Conservation (phyloP, 148 eudicot species). For the Cornus suecica region DNA sequence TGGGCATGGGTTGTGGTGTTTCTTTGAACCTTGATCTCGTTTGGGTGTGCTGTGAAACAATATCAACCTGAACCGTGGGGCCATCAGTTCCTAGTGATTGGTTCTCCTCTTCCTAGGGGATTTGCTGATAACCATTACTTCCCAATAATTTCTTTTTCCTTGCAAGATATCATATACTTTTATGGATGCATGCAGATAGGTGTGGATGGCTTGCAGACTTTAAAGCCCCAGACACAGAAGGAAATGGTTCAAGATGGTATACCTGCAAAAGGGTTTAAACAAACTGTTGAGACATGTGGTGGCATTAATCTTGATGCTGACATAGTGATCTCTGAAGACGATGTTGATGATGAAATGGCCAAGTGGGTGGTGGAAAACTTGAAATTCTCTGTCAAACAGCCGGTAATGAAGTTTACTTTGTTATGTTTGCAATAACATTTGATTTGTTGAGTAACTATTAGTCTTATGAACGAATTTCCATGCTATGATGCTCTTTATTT, state of each 20-base stretch:
- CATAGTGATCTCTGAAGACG: slow-evolving; percentile 58
- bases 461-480: not conserved
- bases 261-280: slow-evolving; percentile 29
- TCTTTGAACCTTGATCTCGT: slow-evolving; percentile 5
- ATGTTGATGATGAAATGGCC: slow-evolving; percentile 32
- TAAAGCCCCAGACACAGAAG: slow-evolving; percentile 67
- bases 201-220: slow-evolving; percentile 73
- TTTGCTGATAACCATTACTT: not conserved
- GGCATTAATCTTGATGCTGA: slow-evolving; percentile 74
- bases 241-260: slow-evolving; percentile 29
- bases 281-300: slow-evolving; percentile 39
- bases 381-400: slow-evolving; percentile 73
- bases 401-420: slow-evolving; percentile 43
- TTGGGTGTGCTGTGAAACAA: not conserved
- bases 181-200: slow-evolving; percentile 52
- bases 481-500: slow-evolving; percentile 5
- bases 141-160: not conserved
- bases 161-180: not conserved
- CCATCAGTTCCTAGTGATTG: not conserved
- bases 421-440: no score
- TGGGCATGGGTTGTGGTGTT: not conserved
- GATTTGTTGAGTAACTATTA: not conserved
- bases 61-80: not conserved
- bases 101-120: not conserved
- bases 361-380: slow-evolving; percentile 75